Percentiles rank a stretch among this genome's conserved stretches.
phyloP scores from a whole-genome alignment of 208 protist species.

The Acanthamoeba castellanii region DNA sequence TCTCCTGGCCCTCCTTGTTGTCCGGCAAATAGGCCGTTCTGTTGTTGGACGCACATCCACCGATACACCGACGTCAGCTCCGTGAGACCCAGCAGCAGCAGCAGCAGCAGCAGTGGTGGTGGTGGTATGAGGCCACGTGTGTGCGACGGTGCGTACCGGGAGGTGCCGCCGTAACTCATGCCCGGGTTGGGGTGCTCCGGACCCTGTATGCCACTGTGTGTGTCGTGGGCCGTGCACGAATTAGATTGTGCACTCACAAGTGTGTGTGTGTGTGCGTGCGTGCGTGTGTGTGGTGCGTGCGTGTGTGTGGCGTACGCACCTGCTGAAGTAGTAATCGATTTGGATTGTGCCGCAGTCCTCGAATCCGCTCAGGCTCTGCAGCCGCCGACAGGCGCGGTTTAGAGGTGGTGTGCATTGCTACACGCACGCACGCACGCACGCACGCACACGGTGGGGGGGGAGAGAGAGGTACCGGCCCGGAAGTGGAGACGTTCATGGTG shows the following conservation, averaged over 20 bases:
- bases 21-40: constrained; percentile 62
- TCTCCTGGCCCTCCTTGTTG: constrained; percentile 54
- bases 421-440: not conserved
- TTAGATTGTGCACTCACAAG: too few species aligned
- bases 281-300: too few species aligned
- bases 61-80: not conserved
- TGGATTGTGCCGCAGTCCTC: constrained; percentile 49
- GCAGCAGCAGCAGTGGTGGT: not conserved
- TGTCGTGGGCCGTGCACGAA: too few species aligned
- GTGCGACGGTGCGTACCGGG: not conserved
- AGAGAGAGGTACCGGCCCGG: not conserved
- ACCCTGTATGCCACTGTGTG: not conserved
- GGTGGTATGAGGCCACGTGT: not conserved
- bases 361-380: not conserved
- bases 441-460: not conserved
- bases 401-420: too few species aligned
- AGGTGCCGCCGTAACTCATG: constrained; percentile 29
- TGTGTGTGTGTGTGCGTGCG: too few species aligned
- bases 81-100: not conserved
- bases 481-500: constrained; percentile 48
- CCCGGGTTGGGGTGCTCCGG: constrained; percentile 64
- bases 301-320: too few species aligned
- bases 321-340: constrained; percentile 49
- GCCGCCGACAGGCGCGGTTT: not conserved
- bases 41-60: not conserved